Percentiles rank a stretch among this genome's conserved stretches.
phyloP scores from a whole-genome alignment of 2,329 filamentous ascomycete genomes.

The Colletotrichum gigasporum region DNA sequence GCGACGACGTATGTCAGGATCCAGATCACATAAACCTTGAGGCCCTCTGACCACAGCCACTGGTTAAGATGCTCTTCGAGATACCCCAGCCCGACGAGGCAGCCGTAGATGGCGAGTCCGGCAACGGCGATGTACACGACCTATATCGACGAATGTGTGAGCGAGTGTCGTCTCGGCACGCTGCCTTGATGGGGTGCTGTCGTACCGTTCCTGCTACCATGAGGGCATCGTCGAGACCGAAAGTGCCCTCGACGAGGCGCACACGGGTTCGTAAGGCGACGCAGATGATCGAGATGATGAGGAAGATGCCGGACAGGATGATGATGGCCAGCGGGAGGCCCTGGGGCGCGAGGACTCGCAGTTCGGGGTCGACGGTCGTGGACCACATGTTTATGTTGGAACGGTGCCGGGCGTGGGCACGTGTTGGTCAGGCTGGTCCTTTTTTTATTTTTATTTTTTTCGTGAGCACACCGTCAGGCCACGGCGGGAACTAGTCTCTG shows the following conservation, averaged over 20 bases:
- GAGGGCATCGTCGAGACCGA: slow-evolving; percentile 33
- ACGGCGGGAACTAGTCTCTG: neutral
- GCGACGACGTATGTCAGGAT: slow-evolving; percentile 38
- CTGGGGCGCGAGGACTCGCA: slow-evolving; percentile 19
- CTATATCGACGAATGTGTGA: slow-evolving; percentile 9
- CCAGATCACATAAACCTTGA: slow-evolving; percentile 37
- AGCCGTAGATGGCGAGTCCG: slow-evolving; percentile 31
- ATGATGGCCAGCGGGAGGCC: slow-evolving; percentile 26
- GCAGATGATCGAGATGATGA: slow-evolving; percentile 23
- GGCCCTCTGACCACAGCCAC: slow-evolving; percentile 36
- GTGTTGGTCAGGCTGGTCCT: slow-evolving; percentile 7
- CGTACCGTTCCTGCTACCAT: slow-evolving; percentile 31
- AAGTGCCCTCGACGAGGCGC: slow-evolving; percentile 18
- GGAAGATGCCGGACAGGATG: slow-evolving; percentile 22
- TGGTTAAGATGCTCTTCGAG: slow-evolving; percentile 35
- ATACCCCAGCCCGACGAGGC: slow-evolving; percentile 35
- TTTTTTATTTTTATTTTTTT: too few relatives aligned
- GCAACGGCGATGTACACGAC: slow-evolving; percentile 31
- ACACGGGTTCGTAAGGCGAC: slow-evolving; percentile 20
- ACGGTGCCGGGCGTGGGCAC: too few relatives aligned
- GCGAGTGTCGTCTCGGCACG: neutral
- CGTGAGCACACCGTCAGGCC: neutral
- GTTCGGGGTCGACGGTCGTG: slow-evolving; percentile 19
- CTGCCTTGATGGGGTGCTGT: too few relatives aligned
- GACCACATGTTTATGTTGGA: slow-evolving; percentile 30